A percentile compares a stretch with the other conserved stretches of the same genome.
Conservation (phyloP, 257 asterid genomes). For the Solanum megistacrolobum region DNA sequence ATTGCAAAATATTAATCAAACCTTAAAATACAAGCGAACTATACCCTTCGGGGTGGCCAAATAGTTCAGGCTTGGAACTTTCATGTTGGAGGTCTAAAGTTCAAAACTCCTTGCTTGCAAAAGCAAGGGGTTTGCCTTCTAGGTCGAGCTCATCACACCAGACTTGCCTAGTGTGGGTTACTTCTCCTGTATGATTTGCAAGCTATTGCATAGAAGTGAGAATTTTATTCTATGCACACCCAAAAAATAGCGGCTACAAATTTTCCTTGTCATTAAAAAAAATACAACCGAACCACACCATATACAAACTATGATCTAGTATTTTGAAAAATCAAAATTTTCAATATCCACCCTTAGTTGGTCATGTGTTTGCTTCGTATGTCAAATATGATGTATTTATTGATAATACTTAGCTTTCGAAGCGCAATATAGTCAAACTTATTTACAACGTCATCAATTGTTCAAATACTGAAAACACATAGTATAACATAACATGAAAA, state of each 20-base stretch:
- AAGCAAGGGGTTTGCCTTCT: not conserved
- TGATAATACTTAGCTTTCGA: not conserved
- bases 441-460: not conserved
- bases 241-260: too few species aligned
- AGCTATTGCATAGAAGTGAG: not conserved
- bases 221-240: too few species aligned
- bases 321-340: not conserved
- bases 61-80: not conserved
- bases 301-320: not conserved
- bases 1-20: not conserved
- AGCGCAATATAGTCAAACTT: not conserved
- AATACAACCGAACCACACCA: not conserved
- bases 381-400: not conserved
- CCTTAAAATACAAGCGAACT: not conserved
- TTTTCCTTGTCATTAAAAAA: not conserved
- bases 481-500: not conserved
- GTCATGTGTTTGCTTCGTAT: not conserved
- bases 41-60: not conserved
- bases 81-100: not conserved
- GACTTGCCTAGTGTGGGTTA: not conserved
- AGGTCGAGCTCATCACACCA: not conserved
- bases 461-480: not conserved
- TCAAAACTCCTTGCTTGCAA: not conserved
- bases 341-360: not conserved
- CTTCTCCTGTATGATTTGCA: not conserved